Conservation (phyloP, 2,329 filamentous ascomycete genomes). For the Ampelomyces quisqualis region DNA sequence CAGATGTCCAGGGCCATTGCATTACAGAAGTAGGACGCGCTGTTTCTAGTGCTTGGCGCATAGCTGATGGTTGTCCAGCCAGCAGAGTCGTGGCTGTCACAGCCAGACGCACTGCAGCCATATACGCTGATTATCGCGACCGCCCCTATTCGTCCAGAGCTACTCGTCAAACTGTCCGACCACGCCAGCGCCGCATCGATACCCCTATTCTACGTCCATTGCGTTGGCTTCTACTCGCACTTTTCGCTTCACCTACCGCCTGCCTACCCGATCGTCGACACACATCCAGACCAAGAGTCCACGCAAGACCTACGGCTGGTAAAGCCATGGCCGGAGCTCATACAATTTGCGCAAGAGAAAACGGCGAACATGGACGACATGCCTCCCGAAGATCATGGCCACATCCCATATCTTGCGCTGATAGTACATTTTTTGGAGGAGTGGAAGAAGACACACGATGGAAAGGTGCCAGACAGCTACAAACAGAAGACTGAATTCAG, state of each 20-base stretch:
- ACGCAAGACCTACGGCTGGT: constrained; percentile 83
- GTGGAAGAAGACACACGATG: constrained; percentile 74
- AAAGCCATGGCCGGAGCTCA: constrained; percentile 81
- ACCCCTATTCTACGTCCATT: constrained; percentile 80
- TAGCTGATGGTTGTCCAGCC: constrained; percentile 37
- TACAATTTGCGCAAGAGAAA: constrained; percentile 65
- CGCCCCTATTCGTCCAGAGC: constrained; percentile 57
- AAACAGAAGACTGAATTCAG: constrained; percentile 85
- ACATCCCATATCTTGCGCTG: constrained; percentile 83
- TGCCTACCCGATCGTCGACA: constrained; percentile 91
- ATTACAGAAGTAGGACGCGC: constrained; percentile 53
- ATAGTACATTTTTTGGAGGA: constrained; percentile 77
- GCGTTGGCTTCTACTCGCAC: constrained; percentile 86
- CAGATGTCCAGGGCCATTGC: constrained; percentile 80
- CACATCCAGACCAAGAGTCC: constrained; percentile 84
- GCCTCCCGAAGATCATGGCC: constrained; percentile 80
- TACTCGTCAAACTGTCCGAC: constrained; percentile 53
- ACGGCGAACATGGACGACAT: constrained; percentile 69
- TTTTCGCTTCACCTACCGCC: constrained; percentile 77
- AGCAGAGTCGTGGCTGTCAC: constrained; percentile 47
- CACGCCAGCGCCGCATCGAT: constrained; percentile 60
- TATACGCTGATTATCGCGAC: constrained; percentile 64
- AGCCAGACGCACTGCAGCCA: constrained; percentile 45
- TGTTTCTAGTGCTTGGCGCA: neutral
- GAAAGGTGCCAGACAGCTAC: constrained; percentile 69